phyloP scores from a whole-genome alignment of 108 stramenopile species.

The Skeletonema menzelii region DNA sequence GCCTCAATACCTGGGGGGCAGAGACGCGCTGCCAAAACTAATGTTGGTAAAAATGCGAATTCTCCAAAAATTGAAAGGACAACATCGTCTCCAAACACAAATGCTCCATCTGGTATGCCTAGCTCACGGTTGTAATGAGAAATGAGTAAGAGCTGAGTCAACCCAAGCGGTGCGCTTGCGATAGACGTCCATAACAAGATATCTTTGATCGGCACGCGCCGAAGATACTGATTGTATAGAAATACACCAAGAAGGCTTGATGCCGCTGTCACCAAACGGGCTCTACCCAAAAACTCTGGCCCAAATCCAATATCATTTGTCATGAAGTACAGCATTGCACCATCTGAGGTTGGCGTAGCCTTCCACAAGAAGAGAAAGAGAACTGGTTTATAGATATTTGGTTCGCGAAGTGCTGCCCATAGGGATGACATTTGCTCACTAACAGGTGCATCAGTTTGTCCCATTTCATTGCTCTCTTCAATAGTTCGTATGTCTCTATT shows the following conservation, averaged over 20 bases:
- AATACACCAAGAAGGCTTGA: slow-evolving; percentile 87
- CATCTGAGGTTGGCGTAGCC: slow-evolving; percentile 91
- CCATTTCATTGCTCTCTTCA: slow-evolving; percentile 1
- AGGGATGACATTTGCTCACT: slow-evolving; percentile 68
- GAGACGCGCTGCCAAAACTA: slow-evolving; percentile 91
- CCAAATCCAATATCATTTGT: slow-evolving; percentile 92
- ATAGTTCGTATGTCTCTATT: not conserved
- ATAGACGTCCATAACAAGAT: slow-evolving; percentile 87
- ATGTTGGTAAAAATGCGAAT: slow-evolving; percentile 92
- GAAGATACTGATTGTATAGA: slow-evolving; percentile 69
- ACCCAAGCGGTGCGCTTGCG: slow-evolving; percentile 69
- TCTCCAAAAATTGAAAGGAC: slow-evolving; percentile 86
- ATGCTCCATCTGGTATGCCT: slow-evolving; percentile 91
- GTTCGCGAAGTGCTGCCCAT: slow-evolving; percentile 80
- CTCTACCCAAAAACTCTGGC: slow-evolving; percentile 93
- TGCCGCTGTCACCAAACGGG: slow-evolving; percentile 78
- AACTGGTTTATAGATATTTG: slow-evolving; percentile 89
- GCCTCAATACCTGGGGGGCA: slow-evolving; percentile 96
- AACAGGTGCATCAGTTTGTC: slow-evolving; percentile 22
- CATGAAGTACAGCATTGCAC: slow-evolving; percentile 93
- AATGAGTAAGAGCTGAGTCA: slow-evolving; percentile 81
- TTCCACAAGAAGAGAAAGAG: slow-evolving; percentile 95
- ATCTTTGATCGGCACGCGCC: slow-evolving; percentile 71
- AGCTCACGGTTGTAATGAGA: slow-evolving; percentile 82
- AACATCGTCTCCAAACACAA: slow-evolving; percentile 94